These are phyloP conservation scores for Microdochium nivale DNA, from an alignment of 2,329 filamentous ascomycete genomes.

Conservation along the genomic window DNA sequence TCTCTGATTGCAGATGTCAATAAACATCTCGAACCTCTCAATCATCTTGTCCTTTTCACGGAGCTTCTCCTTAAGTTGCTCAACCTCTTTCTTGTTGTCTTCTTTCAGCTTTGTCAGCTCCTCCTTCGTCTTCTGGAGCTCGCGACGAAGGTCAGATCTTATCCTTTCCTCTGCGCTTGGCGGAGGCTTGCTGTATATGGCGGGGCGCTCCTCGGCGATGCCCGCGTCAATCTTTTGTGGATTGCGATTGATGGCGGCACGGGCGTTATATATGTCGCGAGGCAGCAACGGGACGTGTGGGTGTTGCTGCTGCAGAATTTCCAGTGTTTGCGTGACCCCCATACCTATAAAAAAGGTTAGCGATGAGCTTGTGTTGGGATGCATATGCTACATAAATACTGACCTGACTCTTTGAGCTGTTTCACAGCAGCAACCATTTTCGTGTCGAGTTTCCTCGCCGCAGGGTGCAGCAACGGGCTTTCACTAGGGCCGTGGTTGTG, in stretches of 20 bases:
- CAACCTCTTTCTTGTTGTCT: slow-evolving; percentile 49
- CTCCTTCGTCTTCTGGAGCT: slow-evolving; percentile 49
- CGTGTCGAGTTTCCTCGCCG: slow-evolving; percentile 56
- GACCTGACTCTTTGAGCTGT: slow-evolving; percentile 57
- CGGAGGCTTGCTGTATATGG: slow-evolving; percentile 59
- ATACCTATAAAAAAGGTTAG: slow-evolving; percentile 40
- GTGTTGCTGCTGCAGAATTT: slow-evolving; percentile 55
- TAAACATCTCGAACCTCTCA: slow-evolving; percentile 59
- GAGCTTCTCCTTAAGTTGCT: slow-evolving; percentile 48
- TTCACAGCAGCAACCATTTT: slow-evolving; percentile 62
- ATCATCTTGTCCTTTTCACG: slow-evolving; percentile 56
- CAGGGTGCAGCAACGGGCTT: slow-evolving; percentile 57
- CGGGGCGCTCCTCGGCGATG: slow-evolving; percentile 51
- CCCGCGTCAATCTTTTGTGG: slow-evolving; percentile 52
- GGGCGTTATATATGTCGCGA: slow-evolving; percentile 59
- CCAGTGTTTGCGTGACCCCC: slow-evolving; percentile 57
- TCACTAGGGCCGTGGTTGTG: slow-evolving; percentile 61
- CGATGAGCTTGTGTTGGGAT: slow-evolving; percentile 4
- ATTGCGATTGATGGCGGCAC: slow-evolving; percentile 58
- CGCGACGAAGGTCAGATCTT: slow-evolving; percentile 49
- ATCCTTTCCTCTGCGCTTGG: slow-evolving; percentile 57
- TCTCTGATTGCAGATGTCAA: slow-evolving; percentile 59
- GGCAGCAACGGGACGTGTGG: slow-evolving; percentile 55
- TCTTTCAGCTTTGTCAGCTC: slow-evolving; percentile 46
- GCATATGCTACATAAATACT: slow-evolving; percentile 15